Base-by-base conservation (phyloP, 2,329 filamentous ascomycete species). In the Dactylellina leptospora region DNA sequence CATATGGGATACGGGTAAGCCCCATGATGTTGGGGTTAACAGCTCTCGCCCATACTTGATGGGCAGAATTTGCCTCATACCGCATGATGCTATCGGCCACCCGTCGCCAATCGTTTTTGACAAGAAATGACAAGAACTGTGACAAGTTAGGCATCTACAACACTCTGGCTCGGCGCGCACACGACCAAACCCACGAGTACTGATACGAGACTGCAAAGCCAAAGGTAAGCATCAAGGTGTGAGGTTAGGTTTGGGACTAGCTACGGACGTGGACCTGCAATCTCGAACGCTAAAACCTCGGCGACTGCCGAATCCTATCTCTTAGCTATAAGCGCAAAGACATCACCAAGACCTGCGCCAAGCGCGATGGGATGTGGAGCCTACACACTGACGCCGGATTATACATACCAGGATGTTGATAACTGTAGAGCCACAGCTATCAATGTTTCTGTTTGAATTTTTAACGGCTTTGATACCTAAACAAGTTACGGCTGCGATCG, bases 51-150 rank as follows among this genome's bases (percentile, higher is more conserved):
- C 6, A 42, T 47, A 47, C 42, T 23, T 23, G 23, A 47, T 23
- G 16, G 42, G n/a, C n/a, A 22, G n/a, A 3, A 10, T 9, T 9
- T 18, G 9, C 8, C 38, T 9, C 8, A 10, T 6, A 4, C 9
- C 8, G 8, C 38, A 9, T 20, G 11, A 22, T 20, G n/a, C n/a
- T n/a, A n/a, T n/a, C n/a, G n/a, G n/a, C n/a, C 42, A 6, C 20
- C 42, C 23, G 42, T 47, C 42, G 42, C 42, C 42, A 47, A 47
- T 23, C 42, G n/a, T n/a, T 47, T 47, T 47, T 47, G 18, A 20
- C 42, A 47, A 47, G 42, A 47, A 20, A 47, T 4, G 6, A 8
- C 20, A 47, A 47, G 42, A 47, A 20, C 20, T 22, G 6, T 47
- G 4, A 20, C 8, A 3, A 20, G 20, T 47, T 47, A 47, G 42